Base-by-base conservation (phyloP, 306 rosid genomes). In the Vigna angularis region DNA sequence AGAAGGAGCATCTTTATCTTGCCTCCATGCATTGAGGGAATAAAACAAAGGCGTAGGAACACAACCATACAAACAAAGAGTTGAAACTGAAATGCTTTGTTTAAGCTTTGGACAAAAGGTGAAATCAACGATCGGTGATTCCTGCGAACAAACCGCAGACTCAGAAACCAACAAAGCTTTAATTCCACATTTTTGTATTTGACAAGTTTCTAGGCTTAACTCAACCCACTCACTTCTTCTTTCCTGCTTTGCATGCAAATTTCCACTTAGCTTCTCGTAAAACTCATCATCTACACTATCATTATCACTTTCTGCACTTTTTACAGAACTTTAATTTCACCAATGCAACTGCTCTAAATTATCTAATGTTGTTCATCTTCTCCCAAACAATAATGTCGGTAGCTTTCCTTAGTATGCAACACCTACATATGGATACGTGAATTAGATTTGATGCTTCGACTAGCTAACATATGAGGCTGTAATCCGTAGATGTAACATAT, bases 121-220 rank as follows among this genome's bases (percentile, higher is more conserved):
- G 47, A 47, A 53, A 18, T 68, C 51, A n/a, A 56, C 14, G 42
- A 70, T 63, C 62, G 72, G 52, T 67, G 76, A 69, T 75, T 75
- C 77, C 66, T 68, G 66, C 59, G 20, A 75, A 58, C 57, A 55
- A 59, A 71, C 51, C 36, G 51, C 78, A 30, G 64, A 50, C 70
- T 2, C 65, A 51, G 28, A 58, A 67, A 76, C 36, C 67, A 70
- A 70, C 81, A 77, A 71, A 64, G 40, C 63, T 70, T 76, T 20
- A 61, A 66, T 51, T 34, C 57, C 55, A 26, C 42, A 59, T 58
- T 81, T 74, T 82, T 76, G 62, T 17, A 51, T 22, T 63, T 42
- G 66, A 65, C 86, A 72, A 72, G 82, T 77, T 82, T 82, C 79
- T 77, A 82, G 72, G 82, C 72, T 82, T 82, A 79, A 65, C 75